phyloP scores from a whole-genome alignment of 164 flowering plant genomes.

The Macadamia integrifolia region DNA sequence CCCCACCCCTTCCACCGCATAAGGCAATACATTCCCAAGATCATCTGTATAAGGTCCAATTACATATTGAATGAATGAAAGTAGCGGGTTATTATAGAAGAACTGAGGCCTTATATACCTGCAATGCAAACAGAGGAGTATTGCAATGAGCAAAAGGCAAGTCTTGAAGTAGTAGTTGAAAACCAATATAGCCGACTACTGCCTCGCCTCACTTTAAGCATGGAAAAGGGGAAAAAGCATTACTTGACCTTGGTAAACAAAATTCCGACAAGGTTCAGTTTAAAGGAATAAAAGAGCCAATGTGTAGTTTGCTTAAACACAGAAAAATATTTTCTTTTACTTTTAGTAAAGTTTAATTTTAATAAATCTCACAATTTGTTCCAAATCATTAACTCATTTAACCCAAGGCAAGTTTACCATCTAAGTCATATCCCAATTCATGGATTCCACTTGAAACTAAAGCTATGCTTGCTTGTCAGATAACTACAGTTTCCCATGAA shows the following conservation, averaged over 20 bases:
- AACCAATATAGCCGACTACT: background rate
- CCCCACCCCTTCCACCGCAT: slow-evolving; percentile 97
- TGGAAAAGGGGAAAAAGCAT: background rate
- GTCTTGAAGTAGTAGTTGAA: background rate
- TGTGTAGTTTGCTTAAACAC: too few species aligned
- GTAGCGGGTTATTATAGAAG: slow-evolving; percentile 83
- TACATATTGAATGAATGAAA: slow-evolving; percentile 81
- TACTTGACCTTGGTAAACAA: too few species aligned
- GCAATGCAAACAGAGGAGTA: slow-evolving; percentile 19
- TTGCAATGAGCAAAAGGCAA: background rate
- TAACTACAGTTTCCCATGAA: too few species aligned
- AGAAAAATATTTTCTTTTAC: background rate
- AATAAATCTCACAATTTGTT: background rate
- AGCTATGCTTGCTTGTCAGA: too few species aligned
- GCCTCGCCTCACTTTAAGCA: background rate
- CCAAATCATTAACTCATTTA: background rate
- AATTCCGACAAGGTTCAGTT: too few species aligned
- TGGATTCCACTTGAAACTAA: too few species aligned
- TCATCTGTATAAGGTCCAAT: slow-evolving; percentile 94
- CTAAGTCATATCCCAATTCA: background rate
- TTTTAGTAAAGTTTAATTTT: background rate
- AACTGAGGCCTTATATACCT: slow-evolving; percentile 95
- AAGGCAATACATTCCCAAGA: slow-evolving; percentile 90
- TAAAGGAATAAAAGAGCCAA: too few species aligned
- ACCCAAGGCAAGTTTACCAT: background rate